Evolutionary conservation across 2,329 filamentous ascomycete genomes (phyloP).

Genomic region (Emmonsia crescens): DNA sequence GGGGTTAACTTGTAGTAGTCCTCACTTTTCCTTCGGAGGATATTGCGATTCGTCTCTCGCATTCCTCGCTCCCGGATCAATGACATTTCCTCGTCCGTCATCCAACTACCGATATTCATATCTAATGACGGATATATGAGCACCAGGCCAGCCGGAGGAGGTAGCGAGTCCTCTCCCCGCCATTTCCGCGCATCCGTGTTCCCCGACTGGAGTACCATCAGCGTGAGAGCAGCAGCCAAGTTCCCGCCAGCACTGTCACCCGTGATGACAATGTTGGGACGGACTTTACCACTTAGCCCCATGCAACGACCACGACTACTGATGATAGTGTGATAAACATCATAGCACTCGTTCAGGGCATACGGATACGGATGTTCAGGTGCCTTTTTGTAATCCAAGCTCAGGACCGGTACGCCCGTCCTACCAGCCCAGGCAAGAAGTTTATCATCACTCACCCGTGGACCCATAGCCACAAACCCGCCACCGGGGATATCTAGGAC

Average conservation of each 20-base stretch:
- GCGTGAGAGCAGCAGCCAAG: constrained; percentile 63
- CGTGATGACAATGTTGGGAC: constrained; percentile 59
- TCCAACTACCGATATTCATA: constrained; percentile 98
- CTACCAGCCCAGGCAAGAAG: constrained; percentile 84
- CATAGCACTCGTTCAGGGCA: constrained; percentile 77
- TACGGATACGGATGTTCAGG: constrained; percentile 79
- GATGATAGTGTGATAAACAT: constrained; percentile 67
- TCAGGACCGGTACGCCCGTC: constrained; percentile 77
- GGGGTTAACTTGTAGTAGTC: constrained; percentile 75
- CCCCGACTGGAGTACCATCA: constrained; percentile 79
- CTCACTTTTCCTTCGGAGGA: constrained; percentile 74
- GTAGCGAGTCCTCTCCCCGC: constrained; percentile 50
- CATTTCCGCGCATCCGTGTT: constrained; percentile 46
- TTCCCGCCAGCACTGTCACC: constrained; percentile 80
- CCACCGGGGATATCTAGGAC: constrained; percentile 87
- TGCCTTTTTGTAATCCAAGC: constrained; percentile 81
- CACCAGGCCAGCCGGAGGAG: constrained; percentile 67
- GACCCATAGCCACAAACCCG: constrained; percentile 93
- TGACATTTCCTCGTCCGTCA: constrained; percentile 96
- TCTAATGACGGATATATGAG: constrained; percentile 85
- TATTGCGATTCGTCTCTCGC: constrained; percentile 64
- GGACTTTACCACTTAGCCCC: constrained; percentile 55
- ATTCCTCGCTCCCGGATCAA: constrained; percentile 75
- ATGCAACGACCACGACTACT: constrained; percentile 63
- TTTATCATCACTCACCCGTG: constrained; percentile 89